Conservation (phyloP, 2,329 filamentous ascomycete species). For the Knoxdaviesia proteae region DNA sequence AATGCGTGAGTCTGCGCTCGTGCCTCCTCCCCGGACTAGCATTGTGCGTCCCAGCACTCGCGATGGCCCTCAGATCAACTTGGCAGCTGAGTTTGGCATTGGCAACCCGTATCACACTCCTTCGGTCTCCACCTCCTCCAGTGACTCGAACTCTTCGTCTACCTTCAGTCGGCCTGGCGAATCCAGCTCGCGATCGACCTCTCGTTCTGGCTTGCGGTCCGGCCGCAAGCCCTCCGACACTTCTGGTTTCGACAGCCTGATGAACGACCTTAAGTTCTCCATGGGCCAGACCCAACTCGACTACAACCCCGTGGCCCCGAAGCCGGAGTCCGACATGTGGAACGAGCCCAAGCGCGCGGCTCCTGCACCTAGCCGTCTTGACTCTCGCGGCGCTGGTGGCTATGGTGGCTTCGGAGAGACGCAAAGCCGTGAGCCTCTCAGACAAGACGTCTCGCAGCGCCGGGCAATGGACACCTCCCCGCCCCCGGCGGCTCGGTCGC, state of each 20-base stretch:
- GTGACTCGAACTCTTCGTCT: too few species aligned
- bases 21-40: slow-evolving; percentile 30
- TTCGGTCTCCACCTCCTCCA: background rate
- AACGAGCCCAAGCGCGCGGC: too few species aligned
- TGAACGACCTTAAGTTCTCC: slow-evolving; percentile 33
- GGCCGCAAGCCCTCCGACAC: slow-evolving; percentile 19
- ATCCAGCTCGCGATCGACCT: too few species aligned
- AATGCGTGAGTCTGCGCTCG: slow-evolving; percentile 22
- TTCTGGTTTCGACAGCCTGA: slow-evolving; percentile 27
- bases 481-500: slow-evolving; percentile 18
- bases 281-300: slow-evolving; percentile 19
- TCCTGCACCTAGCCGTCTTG: too few species aligned
- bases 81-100: slow-evolving; percentile 37
- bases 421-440: too few species aligned
- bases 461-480: slow-evolving; percentile 8
- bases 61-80: slow-evolving; percentile 24
- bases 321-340: too few species aligned
- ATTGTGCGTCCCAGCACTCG: slow-evolving; percentile 21
- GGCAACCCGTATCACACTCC: slow-evolving; percentile 42
- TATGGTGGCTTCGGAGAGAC: too few species aligned
- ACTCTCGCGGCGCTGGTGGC: too few species aligned
- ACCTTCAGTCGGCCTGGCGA: too few species aligned
- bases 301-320: background rate
- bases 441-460: background rate
- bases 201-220: too few species aligned